Conservation (phyloP, 805 yeast species). For the Yueomyces sp. region DNA sequence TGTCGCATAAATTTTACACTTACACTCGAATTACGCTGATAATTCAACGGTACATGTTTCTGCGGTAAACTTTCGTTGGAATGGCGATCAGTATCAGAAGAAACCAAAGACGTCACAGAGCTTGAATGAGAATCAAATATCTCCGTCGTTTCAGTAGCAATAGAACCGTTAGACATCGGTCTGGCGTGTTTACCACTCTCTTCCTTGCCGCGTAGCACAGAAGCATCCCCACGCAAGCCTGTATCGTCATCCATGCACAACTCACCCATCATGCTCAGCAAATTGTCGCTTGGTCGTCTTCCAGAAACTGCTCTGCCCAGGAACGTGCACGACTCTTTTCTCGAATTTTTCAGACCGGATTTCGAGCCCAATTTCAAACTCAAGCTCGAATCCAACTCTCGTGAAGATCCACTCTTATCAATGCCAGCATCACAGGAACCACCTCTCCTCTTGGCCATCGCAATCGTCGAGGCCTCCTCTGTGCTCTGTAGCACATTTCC, state of each 20-base stretch:
- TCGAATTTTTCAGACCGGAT: too few species aligned
- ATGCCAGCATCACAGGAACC: too few species aligned
- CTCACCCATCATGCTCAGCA: constrained; percentile 5
- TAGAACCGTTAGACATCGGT: constrained; percentile 19
- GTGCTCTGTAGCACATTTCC: too few species aligned
- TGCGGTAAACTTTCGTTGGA: not conserved
- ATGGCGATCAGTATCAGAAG: not conserved
- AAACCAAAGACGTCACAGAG: not conserved
- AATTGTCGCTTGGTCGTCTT: constrained; percentile 23
- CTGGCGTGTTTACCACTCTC: constrained; percentile 8
- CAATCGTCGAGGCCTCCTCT: too few species aligned
- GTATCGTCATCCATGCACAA: not conserved
- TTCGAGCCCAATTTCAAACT: too few species aligned
- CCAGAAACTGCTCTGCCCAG: constrained; percentile 1
- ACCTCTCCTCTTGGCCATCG: too few species aligned
- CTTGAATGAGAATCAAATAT: constrained; percentile 14
- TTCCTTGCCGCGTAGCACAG: constrained; percentile 1
- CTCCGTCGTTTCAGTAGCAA: constrained; percentile 15
- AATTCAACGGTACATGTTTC: not conserved
- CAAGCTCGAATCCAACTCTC: too few species aligned
- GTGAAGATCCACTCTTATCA: too few species aligned
- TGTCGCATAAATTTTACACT: too few species aligned
- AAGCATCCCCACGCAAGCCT: not conserved
- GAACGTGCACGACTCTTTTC: not conserved
- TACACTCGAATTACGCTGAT: not conserved